Conservation (phyloP, 1,284 basidiomycete species). For the Thelephora terrestris region DNA sequence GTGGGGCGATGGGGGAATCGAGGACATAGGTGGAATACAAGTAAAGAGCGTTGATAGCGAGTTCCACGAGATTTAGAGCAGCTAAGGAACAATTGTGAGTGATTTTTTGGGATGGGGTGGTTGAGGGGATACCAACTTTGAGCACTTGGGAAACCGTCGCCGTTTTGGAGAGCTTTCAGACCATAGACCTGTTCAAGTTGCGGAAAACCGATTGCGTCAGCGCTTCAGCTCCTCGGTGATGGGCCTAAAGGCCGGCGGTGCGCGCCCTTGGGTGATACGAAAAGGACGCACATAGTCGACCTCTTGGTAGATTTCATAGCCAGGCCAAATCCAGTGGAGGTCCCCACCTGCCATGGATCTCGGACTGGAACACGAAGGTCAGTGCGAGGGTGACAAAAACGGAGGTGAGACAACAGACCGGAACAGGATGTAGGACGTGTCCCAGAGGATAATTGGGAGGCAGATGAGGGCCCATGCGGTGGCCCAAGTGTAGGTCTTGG, state of each 20-base stretch:
- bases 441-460: conserved; percentile 52
- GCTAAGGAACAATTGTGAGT: conserved; percentile 32
- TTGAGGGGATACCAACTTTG: conserved; percentile 46
- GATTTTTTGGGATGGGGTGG: too few relatives aligned
- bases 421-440: conserved; percentile 65
- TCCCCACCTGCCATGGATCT: conserved; percentile 70
- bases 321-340: conserved; percentile 82
- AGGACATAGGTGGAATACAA: conserved; percentile 63
- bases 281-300: conserved; percentile 45
- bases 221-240: background rate
- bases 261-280: background rate
- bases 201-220: background rate
- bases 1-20: conserved; percentile 49
- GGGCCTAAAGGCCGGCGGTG: conserved; percentile 1
- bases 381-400: background rate
- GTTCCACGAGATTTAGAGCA: conserved; percentile 74
- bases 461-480: conserved; percentile 44
- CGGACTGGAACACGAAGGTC: conserved; percentile 27
- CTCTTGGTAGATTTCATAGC: conserved; percentile 69
- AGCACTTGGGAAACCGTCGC: conserved; percentile 79
- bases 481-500: conserved; percentile 15
- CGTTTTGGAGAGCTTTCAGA: conserved; percentile 44
- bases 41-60: conserved; percentile 64
- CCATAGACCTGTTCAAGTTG: conserved; percentile 55
- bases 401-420: conserved; percentile 29